Percentiles rank a stretch among this genome's conserved stretches.
Conservation (phyloP, 345 rosid genomes). For the Aquilaria yunnanensis region DNA sequence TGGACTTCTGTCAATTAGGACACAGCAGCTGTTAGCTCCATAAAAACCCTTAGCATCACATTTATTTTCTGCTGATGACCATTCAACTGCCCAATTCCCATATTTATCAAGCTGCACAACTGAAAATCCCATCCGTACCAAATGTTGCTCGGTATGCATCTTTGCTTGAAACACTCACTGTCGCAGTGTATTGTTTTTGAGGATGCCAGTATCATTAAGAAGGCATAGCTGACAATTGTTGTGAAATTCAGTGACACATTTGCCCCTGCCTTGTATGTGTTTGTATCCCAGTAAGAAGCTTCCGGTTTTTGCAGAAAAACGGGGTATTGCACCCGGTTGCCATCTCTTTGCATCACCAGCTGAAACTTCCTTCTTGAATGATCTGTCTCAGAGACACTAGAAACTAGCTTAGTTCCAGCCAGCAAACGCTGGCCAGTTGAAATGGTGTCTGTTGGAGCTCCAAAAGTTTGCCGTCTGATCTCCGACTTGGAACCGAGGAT, state of each 20-base stretch:
- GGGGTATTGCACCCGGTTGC: conserved; percentile 28
- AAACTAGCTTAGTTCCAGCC: not conserved
- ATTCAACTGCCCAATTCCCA: conserved; percentile 3
- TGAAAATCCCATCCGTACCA: conserved; percentile 10
- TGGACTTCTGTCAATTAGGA: not conserved
- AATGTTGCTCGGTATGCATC: conserved; percentile 1
- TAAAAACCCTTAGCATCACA: conserved; percentile 2
- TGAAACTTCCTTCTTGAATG: conserved; percentile 22
- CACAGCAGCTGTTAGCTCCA: conserved; percentile 11
- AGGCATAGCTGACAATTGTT: conserved; percentile 5
- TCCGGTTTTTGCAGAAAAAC: not conserved
- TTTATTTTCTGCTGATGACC: not conserved
- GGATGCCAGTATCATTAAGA: not conserved
- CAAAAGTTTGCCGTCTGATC: conserved; percentile 27
- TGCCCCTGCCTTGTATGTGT: not conserved
- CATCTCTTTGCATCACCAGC: conserved; percentile 23
- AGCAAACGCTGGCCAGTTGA: conserved; percentile 18
- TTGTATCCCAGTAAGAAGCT: conserved; percentile 16
- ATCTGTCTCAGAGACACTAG: conserved; percentile 16
- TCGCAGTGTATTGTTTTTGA: not conserved
- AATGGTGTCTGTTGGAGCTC: conserved; percentile 25
- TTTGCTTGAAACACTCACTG: not conserved
- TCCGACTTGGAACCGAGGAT: not conserved
- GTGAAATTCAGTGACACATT: conserved; percentile 2
- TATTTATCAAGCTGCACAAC: not conserved